A percentile compares a stretch with the other conserved stretches of the same genome.
phyloP scores from a whole-genome alignment of 768 basidiomycete genomes.

The Lentinus brumalis region DNA sequence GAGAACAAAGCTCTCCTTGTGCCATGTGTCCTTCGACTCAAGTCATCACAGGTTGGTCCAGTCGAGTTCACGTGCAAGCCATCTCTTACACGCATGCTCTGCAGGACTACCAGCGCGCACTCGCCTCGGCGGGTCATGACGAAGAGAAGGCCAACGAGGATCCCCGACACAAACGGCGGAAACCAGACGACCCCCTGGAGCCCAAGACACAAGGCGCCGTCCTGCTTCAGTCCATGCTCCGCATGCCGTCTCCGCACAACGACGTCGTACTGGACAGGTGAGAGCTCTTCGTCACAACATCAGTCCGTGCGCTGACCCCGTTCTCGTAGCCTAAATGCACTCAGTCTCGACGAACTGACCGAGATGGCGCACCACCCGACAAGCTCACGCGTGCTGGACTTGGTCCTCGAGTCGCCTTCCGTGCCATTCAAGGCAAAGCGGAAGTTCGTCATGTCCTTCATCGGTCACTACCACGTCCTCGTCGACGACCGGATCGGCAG shows the following conservation, averaged over 20 bases:
- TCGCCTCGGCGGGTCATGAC: conserved; percentile 9
- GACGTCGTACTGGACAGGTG: conserved; percentile 72
- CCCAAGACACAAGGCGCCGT: conserved; percentile 84
- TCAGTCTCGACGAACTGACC: conserved; percentile 61
- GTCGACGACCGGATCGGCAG: conserved; percentile 92
- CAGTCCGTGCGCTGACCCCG: background rate
- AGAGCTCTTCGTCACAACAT: background rate
- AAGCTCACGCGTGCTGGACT: conserved; percentile 79
- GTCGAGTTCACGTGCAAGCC: background rate
- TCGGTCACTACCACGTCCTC: conserved; percentile 77
- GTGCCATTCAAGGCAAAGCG: conserved; percentile 68
- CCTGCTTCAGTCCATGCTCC: conserved; percentile 80
- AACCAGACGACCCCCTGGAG: conserved; percentile 44
- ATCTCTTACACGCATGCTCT: background rate
- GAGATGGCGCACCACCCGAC: conserved; percentile 65
- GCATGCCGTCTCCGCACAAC: conserved; percentile 67
- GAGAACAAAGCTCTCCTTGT: conserved; percentile 60
- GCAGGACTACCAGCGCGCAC: conserved; percentile 28
- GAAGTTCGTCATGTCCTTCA: conserved; percentile 69
- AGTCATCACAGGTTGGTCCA: conserved; percentile 47
- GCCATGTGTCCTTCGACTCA: conserved; percentile 64
- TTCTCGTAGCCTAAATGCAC: conserved; percentile 23
- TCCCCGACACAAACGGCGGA: conserved; percentile 8
- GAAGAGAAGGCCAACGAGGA: conserved; percentile 26
- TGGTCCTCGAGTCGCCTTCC: conserved; percentile 65